A percentile compares a stretch with the other conserved stretches of the same genome.
These are phyloP conservation scores for Suillus plorans DNA, from an alignment of 768 basidiomycete species.

Conservation along the genomic window DNA sequence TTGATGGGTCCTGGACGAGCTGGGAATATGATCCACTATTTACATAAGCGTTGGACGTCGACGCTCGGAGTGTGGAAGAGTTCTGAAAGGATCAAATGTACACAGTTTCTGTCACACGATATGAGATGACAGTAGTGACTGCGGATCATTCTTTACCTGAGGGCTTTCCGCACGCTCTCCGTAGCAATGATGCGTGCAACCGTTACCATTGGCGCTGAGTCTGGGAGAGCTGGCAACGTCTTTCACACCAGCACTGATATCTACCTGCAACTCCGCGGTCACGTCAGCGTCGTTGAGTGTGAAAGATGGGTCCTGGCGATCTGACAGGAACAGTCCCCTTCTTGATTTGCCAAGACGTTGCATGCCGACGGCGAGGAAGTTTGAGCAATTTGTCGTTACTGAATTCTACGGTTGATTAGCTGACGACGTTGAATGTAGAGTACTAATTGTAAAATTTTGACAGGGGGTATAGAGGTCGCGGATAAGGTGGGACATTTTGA, in stretches of 20 bases:
- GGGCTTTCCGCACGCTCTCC: background rate
- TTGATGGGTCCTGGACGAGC: background rate
- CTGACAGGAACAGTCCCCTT: background rate
- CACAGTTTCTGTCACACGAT: slow-evolving; percentile 7
- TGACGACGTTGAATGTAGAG: background rate
- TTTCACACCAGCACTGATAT: slow-evolving; percentile 1
- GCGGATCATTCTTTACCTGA: slow-evolving; percentile 9
- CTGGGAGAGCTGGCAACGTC: slow-evolving; percentile 1
- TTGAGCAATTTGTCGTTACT: background rate
- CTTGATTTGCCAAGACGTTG: background rate
- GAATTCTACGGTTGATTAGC: background rate
- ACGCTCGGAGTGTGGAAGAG: background rate
- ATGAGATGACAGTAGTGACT: slow-evolving; percentile 1
- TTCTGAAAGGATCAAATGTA: background rate
- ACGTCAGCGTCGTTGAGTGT: background rate
- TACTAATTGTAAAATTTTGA: background rate
- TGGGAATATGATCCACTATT: background rate
- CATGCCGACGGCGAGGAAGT: background rate
- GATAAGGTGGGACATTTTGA: background rate
- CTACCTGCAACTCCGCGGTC: slow-evolving; percentile 20
- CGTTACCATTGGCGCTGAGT: background rate
- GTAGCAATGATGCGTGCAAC: background rate
- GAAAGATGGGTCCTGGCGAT: slow-evolving; percentile 1
- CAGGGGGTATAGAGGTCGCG: background rate
- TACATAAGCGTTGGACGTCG: background rate